Evolutionary conservation across 1,139 yeast species (phyloP).

Genomic region (Yamadazyma oceani): DNA sequence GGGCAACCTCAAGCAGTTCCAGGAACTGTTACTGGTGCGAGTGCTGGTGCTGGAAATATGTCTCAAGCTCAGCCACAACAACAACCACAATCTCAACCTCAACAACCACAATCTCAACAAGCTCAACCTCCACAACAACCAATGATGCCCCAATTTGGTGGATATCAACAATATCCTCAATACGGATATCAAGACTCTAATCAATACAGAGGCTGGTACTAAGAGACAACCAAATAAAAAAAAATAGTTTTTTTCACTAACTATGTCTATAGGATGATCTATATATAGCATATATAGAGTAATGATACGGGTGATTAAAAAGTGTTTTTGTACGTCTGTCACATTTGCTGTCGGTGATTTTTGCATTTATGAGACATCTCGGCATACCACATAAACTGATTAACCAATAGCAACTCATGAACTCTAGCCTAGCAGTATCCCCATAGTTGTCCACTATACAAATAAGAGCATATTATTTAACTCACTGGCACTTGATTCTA

Average conservation of each 20-base stretch:
- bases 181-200: conserved; percentile 48
- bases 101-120: conserved; percentile 18
- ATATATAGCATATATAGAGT: conserved; percentile 2
- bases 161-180: conserved; percentile 52
- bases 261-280: conserved; percentile 1
- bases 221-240: conserved; percentile 7
- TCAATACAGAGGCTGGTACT: conserved; percentile 43
- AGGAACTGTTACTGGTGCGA: conserved; percentile 2
- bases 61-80: conserved; percentile 27
- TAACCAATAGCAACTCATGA: too few relatives aligned
- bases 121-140: conserved; percentile 24
- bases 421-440: too few relatives aligned
- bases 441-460: too few relatives aligned
- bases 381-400: too few relatives aligned
- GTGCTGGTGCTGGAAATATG: conserved; percentile 4
- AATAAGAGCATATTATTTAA: too few relatives aligned
- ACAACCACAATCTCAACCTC: conserved; percentile 10
- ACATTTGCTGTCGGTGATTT: too few relatives aligned
- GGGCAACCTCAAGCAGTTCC: conserved; percentile 6
- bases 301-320: conserved; percentile 3
- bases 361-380: too few relatives aligned
- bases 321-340: background rate
- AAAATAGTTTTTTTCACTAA: conserved; percentile 1
- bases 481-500: too few relatives aligned
- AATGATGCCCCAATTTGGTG: conserved; percentile 44